Evolutionary conservation across 495 filamentous ascomycete genomes (phyloP), one percentile per base, ranked within the genome.

Genomic region (Baudoinia panamericana): DNA sequence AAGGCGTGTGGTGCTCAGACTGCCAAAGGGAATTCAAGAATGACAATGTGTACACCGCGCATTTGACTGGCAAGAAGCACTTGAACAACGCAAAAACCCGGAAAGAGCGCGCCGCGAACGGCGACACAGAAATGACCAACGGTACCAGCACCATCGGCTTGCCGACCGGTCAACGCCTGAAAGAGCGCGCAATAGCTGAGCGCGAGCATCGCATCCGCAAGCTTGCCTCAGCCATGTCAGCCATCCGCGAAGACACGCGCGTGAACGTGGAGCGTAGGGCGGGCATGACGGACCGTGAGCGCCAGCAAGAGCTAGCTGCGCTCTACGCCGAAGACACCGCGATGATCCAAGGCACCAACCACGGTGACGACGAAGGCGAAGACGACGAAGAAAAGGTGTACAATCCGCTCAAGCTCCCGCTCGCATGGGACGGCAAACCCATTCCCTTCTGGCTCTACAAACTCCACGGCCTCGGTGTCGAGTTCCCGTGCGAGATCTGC

Each of bases 371-470:
- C 9, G 56, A 54, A 5, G 72, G 70, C 5, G 59, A 63, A 8
- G 70, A 75, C 26, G 69, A 60, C 4, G 80, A 86, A 18, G 84
- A 90, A 42, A 86, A 76, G 48, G 78, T 96, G 45, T 94, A 95
- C 70, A 97, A 97, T 57, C 90, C 90, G 1, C 70, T 96, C 44
- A 97, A 97, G 52, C 67, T 97, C 6, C 90, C 90, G 5, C 68
- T 96, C 13, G 87, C 84, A 4, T 97, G 90, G 90, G 90, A 97
- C 51, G 88, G 92, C 25, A 96, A 96, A 56, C 90, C 90, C 12
- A 97, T 97, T 53, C 90, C 90, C 11, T 96, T 87, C 66, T 97
- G 90, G 90, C 74, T 97, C 2, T 97, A 95, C 69, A 88, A 94
- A 53, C 68, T 97, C 12, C 90, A 97, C 55, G 90, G 90, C 10